Evolutionary conservation across 768 basidiomycete genomes (phyloP).

Genomic region (Mycena belliarum): DNA sequence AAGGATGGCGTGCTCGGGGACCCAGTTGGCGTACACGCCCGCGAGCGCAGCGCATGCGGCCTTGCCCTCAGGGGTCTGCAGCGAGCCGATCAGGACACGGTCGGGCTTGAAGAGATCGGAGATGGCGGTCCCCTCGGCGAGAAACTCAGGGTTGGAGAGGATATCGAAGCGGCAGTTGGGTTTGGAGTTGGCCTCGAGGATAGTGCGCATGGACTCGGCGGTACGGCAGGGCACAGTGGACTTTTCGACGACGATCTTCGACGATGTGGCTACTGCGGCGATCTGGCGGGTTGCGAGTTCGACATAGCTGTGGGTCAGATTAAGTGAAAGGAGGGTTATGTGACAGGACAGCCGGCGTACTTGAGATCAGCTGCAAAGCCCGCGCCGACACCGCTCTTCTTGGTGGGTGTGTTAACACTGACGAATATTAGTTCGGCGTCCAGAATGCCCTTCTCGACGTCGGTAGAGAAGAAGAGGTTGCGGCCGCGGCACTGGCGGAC

Average conservation of each 20-base stretch:
- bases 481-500: conserved; percentile 85
- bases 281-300: conserved; percentile 97
- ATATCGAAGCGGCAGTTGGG: conserved; percentile 92
- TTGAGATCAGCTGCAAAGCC: conserved; percentile 98
- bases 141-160: conserved; percentile 98
- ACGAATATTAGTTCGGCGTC: conserved; percentile 99
- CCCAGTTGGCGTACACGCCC: conserved; percentile 95
- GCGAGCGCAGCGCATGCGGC: conserved; percentile 75
- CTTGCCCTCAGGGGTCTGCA: conserved; percentile 85
- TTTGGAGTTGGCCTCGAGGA: conserved; percentile 97
- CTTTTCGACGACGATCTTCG: conserved; percentile 99
- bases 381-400: conserved; percentile 96
- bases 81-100: conserved; percentile 95
- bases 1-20: conserved; percentile 79
- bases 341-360: conserved; percentile 42
- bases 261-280: conserved; percentile 83
- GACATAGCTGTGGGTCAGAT: conserved; percentile 69
- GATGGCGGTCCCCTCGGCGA: conserved; percentile 98
- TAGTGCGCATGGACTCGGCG: conserved; percentile 98
- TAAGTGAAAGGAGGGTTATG: conserved; percentile 4
- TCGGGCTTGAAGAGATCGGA: conserved; percentile 85
- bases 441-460: conserved; percentile 88
- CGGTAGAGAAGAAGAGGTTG: conserved; percentile 96
- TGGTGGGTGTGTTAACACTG: conserved; percentile 97
- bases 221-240: conserved; percentile 99